These are phyloP conservation scores for Lippia alba DNA, from an alignment of 305 asterid genomes.

Conservation along the genomic window DNA sequence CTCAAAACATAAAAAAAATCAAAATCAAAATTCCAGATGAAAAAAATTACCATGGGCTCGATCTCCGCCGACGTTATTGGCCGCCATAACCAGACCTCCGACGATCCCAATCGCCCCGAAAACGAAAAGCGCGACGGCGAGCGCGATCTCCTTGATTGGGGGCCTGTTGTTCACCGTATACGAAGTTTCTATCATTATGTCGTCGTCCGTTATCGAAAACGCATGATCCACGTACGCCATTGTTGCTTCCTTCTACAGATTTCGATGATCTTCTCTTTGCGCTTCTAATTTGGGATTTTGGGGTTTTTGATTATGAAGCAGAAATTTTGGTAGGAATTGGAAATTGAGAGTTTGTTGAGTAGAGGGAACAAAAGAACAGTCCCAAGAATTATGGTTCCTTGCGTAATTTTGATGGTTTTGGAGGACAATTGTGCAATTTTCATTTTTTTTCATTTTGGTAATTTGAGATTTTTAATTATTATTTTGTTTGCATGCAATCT, in stretches of 20 bases:
- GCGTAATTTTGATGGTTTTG: background rate
- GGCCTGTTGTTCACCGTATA: constrained; percentile 63
- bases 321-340: constrained; percentile 22
- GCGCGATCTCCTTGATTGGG: constrained; percentile 84
- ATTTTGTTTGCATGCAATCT: too few relatives aligned
- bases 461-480: too few relatives aligned
- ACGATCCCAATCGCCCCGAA: constrained; percentile 68
- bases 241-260: constrained; percentile 1
- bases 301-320: constrained; percentile 23
- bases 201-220: constrained; percentile 86
- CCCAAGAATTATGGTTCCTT: background rate
- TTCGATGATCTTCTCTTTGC: background rate
- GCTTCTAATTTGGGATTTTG: background rate
- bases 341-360: background rate
- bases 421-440: background rate
- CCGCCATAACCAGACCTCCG: constrained; percentile 69
- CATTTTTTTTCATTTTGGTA: too few relatives aligned
- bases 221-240: constrained; percentile 96
- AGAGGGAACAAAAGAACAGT: background rate
- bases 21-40: background rate
- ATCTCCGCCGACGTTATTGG: constrained; percentile 76
- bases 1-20: constrained; percentile 11
- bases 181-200: constrained; percentile 73
- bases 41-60: constrained; percentile 65
- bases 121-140: constrained; percentile 74